Evolutionary conservation across 257 asterid genomes (phyloP), one percentile per base, ranked within the genome.

Genomic region (Prunella vulgaris): DNA sequence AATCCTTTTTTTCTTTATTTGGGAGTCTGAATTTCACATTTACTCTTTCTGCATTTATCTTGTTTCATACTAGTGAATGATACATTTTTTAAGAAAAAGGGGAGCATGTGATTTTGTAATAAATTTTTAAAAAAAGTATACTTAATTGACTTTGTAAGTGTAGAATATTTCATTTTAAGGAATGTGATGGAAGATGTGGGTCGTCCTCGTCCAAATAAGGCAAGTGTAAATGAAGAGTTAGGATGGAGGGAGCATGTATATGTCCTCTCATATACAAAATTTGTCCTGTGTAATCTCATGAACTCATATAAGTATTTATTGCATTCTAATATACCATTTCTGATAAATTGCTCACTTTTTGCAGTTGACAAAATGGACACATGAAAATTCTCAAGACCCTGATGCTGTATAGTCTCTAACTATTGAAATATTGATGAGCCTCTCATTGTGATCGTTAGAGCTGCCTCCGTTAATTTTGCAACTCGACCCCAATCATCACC

Each of bases 401-500:
- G 52, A 64, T 42, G 49, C 57, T 79, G 84, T 80, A 73, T 73
- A 80, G 76, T 70, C 69, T 35, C 80, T 60, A 59, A 78, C 65
- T 53, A 9, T 12, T 28, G 56, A 53, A 69, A 42, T 25, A 44
- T 70, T 13, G 28, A 21, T 3, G 25, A 38, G 66, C 70, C 27
- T 44, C 58, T 52, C 66, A 12, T 64, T 66, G 67, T 68, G 64
- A 48, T 63, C 30, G 10, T 58, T 21, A 71, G 73, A 74, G 64
- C 51, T n/a, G 40, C 32, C 15, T 48, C 53, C 77, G 21, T 66
- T 20, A 35, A 10, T 73, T 64, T 49, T 68, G 57, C 62, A 20
- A 20, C 40, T 48, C 57, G 17, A 40, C 59, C 54, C 20, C 48
- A 57, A 44, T 46, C 12, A 18, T 68, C 69, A 37, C 74, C 74